A percentile compares a stretch with the other conserved stretches of the same genome.
phyloP scores from a whole-genome alignment of 78 protist genomes.

The Anaeramoeba flamelloides region DNA sequence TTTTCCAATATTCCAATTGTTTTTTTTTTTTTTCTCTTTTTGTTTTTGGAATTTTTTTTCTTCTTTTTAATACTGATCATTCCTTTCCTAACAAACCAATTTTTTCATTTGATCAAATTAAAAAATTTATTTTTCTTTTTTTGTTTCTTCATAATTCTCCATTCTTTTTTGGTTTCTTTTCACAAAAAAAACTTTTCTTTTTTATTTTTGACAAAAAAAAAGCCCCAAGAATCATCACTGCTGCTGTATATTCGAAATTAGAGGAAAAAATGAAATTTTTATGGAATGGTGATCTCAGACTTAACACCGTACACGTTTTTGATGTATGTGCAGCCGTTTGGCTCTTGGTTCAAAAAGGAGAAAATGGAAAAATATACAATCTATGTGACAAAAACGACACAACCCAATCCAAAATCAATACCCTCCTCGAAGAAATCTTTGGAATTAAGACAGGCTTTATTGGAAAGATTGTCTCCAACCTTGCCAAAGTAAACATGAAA shows the following conservation, averaged over 20 bases:
- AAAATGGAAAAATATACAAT: conserved; percentile 40
- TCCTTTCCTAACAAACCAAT: too few species aligned
- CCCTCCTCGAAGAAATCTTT: conserved; percentile 49
- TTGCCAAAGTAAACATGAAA: conserved; percentile 56
- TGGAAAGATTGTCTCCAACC: conserved; percentile 33
- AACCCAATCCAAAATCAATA: conserved; percentile 39
- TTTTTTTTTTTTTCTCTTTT: too few species aligned
- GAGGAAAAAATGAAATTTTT: conserved; percentile 71
- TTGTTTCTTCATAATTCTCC: neutral
- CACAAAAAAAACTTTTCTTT: too few species aligned
- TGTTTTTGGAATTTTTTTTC: too few species aligned
- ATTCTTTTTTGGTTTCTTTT: conserved; percentile 2
- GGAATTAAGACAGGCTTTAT: conserved; percentile 58
- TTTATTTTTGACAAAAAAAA: too few species aligned
- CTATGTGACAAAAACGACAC: conserved; percentile 59
- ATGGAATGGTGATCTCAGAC: conserved; percentile 38
- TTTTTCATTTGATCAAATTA: neutral
- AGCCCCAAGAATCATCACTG: conserved; percentile 71
- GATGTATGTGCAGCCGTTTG: conserved; percentile 72
- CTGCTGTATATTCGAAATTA: conserved; percentile 62
- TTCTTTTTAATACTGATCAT: too few species aligned
- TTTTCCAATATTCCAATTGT: neutral
- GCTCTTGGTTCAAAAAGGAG: conserved; percentile 30
- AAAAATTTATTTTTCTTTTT: too few species aligned
- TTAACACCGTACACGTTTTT: conserved; percentile 78